Evolutionary conservation across 805 yeast genomes (phyloP), one percentile per base, ranked within the genome.

Genomic region (Starmera dryadoides): DNA sequence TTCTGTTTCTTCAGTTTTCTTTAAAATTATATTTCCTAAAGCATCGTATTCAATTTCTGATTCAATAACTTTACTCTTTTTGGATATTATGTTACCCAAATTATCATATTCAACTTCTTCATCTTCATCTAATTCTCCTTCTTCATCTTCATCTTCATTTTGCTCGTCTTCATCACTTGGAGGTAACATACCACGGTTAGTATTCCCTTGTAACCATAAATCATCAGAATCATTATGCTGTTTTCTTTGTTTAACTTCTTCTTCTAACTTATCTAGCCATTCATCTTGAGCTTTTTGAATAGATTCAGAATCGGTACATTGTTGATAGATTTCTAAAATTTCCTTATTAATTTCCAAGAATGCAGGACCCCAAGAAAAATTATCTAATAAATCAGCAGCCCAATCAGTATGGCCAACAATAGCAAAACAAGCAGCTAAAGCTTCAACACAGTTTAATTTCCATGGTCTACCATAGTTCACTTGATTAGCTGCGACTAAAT

Each of bases 401-500:
- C 94, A 87, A 47, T 89, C 97, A 33, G 66, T 64, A 47, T 79
- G 89, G 0, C 97, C 98, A 2, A 88, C 91, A 41, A 93, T 89
- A 1, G 95, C 95, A 55, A 93, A 83, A 53, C 96, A 87, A 0
- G 98, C 98, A 2, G 98, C 98, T 30, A 93, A 64, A 0, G 98
- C 98, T 58, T 93, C 98, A 6, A 87, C 98, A 60, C 98, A 93
- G 61, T 93, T 93, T 41, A 93, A 66, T 51, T 80, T 75, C 98
- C 97, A 89, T 0, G 98, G 97, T 51, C 83, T 73, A 5, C 98
- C 98, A 53, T 93, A 93, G 60, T 93, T 93, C 7, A 94, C 98
- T 23, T 96, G 95, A 57, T 93, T 93, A 0, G 98, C 96, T 5
- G 98, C 98, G 9, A 93, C 88, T 35, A 93, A 65, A 52, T 91